Evolutionary conservation across 768 basidiomycete genomes (phyloP).

Genomic region (Candolleomyces eurysporus): DNA sequence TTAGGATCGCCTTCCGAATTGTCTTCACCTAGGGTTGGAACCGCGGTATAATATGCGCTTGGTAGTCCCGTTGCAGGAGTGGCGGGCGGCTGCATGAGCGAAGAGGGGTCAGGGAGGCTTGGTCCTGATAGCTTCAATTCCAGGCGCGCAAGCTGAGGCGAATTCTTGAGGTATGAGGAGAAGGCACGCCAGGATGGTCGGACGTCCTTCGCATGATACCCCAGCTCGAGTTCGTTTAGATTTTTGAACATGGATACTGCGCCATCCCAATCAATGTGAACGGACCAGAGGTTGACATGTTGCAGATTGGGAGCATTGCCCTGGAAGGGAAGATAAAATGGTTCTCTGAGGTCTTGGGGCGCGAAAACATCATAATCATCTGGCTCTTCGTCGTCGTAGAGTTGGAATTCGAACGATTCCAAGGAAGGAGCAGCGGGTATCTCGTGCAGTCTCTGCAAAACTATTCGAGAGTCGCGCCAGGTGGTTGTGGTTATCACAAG

Average conservation of each 20-base stretch:
- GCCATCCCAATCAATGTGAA: slow-evolving; percentile 66
- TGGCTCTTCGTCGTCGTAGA: slow-evolving; percentile 43
- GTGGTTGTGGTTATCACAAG: slow-evolving; percentile 45
- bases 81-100: slow-evolving; percentile 9
- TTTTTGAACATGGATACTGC: slow-evolving; percentile 41
- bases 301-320: slow-evolving; percentile 53
- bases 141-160: slow-evolving; percentile 53
- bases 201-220: slow-evolving; percentile 61
- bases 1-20: slow-evolving; percentile 34
- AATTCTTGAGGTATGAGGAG: slow-evolving; percentile 45
- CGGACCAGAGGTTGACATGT: slow-evolving; percentile 58
- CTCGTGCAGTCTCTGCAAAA: slow-evolving; percentile 41
- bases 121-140: slow-evolving; percentile 60
- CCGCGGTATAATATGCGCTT: slow-evolving; percentile 2
- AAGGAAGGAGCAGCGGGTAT: slow-evolving; percentile 52
- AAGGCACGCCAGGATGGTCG: slow-evolving; percentile 60
- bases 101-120: slow-evolving; percentile 13
- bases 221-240: slow-evolving; percentile 54
- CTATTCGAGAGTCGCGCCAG: slow-evolving; percentile 45
- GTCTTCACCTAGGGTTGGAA: slow-evolving; percentile 23
- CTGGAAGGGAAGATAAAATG: slow-evolving; percentile 46
- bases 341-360: slow-evolving; percentile 33
- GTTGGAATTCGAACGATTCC: slow-evolving; percentile 51
- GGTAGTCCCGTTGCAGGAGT: not conserved
- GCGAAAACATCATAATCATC: slow-evolving; percentile 35